Conservation (phyloP, 768 basidiomycete genomes). For the Tricholoma bakamatsutake region DNA sequence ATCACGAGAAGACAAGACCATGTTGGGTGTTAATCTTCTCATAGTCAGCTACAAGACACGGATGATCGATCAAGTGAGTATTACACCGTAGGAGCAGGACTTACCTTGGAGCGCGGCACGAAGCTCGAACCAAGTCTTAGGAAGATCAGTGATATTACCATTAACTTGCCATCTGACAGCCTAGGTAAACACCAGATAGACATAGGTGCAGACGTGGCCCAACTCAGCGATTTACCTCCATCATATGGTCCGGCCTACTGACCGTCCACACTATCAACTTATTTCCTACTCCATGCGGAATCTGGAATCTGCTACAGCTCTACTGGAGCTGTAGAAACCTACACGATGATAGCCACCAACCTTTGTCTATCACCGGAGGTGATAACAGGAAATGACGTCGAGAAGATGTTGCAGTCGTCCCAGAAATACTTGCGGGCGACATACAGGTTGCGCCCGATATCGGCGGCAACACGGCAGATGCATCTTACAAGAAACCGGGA, state of each 20-base stretch:
- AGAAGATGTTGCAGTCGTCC: conserved; percentile 81
- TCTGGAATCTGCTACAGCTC: conserved; percentile 53
- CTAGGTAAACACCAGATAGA: conserved; percentile 26
- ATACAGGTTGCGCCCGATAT: conserved; percentile 69
- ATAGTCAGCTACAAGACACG: conserved; percentile 47
- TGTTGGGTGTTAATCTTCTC: conserved; percentile 57
- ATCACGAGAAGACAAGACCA: conserved; percentile 62
- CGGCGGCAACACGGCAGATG: conserved; percentile 79
- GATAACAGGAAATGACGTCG: conserved; percentile 70
- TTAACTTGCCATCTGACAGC: conserved; percentile 76
- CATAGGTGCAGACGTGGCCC: not conserved
- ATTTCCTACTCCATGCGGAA: conserved; percentile 82
- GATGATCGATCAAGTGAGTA: not conserved
- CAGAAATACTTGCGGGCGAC: conserved; percentile 87
- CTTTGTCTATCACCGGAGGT: conserved; percentile 66
- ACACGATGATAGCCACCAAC: conserved; percentile 35
- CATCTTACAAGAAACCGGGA: conserved; percentile 70
- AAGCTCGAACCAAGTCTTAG: conserved; percentile 60
- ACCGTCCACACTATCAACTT: too few relatives aligned
- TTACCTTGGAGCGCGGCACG: conserved; percentile 50
- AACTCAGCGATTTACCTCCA: conserved; percentile 53
- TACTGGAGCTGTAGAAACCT: conserved; percentile 1
- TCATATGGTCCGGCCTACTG: conserved; percentile 83
- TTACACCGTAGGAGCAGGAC: conserved; percentile 12
- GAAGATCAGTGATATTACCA: conserved; percentile 75